Conservation (phyloP, 139 green algal species). For the Coelastrella sp. region DNA sequence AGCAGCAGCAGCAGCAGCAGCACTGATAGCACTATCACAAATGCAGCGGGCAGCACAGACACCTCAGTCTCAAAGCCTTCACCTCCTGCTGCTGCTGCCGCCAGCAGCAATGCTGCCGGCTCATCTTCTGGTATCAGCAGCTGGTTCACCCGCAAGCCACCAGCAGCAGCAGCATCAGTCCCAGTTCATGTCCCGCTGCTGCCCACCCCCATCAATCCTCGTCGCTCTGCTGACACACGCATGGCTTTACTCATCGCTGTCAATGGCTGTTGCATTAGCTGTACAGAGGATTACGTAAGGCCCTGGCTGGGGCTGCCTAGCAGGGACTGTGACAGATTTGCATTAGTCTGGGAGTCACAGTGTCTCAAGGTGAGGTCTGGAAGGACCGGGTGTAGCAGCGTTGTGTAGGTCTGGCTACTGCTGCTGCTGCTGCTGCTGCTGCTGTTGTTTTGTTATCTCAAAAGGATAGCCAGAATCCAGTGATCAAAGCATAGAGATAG, state of each 20-base stretch:
- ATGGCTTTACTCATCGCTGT: constrained; percentile 72
- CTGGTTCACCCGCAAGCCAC: constrained; percentile 19
- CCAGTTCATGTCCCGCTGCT: constrained; percentile 57
- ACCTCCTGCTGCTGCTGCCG: constrained; percentile 1
- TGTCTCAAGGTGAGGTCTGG: constrained; percentile 33
- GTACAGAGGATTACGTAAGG: constrained; percentile 67
- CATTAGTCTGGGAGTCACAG: constrained; percentile 80
- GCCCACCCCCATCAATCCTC: constrained; percentile 55
- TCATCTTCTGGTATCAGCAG: neutral
- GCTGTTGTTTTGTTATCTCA: no score
- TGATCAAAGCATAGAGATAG: no score
- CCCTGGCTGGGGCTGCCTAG: constrained; percentile 68
- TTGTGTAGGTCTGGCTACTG: neutral
- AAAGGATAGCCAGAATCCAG: no score
- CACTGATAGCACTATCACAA: neutral
- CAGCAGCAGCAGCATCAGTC: neutral
- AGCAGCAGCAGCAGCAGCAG: constrained; percentile 23
- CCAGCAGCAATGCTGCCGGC: neutral
- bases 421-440: neutral
- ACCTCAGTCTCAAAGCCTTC: neutral
- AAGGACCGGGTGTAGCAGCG: neutral
- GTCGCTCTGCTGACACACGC: constrained; percentile 45
- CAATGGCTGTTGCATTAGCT: constrained; percentile 69
- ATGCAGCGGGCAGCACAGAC: neutral
- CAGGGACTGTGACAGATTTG: constrained; percentile 57